Conservation (phyloP, 805 yeast genomes). For the Yamadazyma scolyti region DNA sequence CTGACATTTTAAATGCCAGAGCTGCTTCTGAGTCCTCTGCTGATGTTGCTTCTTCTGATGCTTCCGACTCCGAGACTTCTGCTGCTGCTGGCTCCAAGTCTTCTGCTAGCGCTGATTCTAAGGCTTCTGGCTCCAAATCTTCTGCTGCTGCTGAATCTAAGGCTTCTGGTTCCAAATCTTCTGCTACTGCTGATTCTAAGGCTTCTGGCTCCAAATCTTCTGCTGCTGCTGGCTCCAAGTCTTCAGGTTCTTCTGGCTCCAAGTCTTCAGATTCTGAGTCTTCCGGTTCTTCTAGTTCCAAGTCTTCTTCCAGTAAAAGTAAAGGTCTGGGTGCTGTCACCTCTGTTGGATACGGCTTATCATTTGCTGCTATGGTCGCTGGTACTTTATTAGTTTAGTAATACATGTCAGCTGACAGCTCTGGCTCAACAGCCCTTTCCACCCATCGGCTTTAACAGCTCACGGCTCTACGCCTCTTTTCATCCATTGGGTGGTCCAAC, state of each 20-base stretch:
- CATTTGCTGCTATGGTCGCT: conserved; percentile 11
- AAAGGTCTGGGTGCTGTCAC: conserved; percentile 6
- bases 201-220: too few relatives aligned
- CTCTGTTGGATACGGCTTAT: conserved; percentile 10
- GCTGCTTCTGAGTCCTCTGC: conserved; percentile 5
- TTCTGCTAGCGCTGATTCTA: too few relatives aligned
- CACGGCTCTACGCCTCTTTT: too few relatives aligned
- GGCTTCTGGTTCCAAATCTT: conserved; percentile 3
- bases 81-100: conserved; percentile 10
- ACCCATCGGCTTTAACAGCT: too few relatives aligned
- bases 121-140: conserved; percentile 7
- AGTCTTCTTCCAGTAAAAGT: conserved; percentile 1
- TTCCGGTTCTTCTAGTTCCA: background rate
- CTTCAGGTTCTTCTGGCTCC: conserved; percentile 8
- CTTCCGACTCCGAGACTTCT: conserved; percentile 5
- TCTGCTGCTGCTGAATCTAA: conserved; percentile 3
- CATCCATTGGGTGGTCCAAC: too few relatives aligned
- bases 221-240: conserved; percentile 8
- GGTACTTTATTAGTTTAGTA: conserved; percentile 13
- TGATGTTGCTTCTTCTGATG: conserved; percentile 12
- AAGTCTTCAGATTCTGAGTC: conserved; percentile 1
- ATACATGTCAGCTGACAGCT: too few relatives aligned
- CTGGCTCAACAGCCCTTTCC: too few relatives aligned
- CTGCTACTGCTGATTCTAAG: too few relatives aligned
- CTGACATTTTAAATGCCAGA: conserved; percentile 11